These are phyloP conservation scores for Lepidium aucheri DNA, from an alignment of 345 rosid genomes.

Conservation along the genomic window DNA sequence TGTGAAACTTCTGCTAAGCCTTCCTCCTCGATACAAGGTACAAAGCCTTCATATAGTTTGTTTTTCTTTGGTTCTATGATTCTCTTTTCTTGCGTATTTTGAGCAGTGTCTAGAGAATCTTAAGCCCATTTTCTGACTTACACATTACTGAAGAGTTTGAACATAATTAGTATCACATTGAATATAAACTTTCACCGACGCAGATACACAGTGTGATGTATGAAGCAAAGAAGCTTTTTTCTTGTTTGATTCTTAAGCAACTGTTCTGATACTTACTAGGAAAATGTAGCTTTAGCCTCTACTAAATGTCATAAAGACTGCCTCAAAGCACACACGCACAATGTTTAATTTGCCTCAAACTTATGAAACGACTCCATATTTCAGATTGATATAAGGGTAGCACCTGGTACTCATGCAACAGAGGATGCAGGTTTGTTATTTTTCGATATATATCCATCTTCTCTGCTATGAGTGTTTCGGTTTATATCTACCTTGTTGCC, in stretches of 20 bases:
- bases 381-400: conserved; percentile 87
- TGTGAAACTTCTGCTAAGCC: conserved; percentile 80
- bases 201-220: too few species aligned
- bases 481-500: background rate
- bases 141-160: background rate
- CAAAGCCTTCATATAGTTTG: background rate
- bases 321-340: background rate
- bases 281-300: background rate
- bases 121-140: background rate
- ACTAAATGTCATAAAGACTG: background rate
- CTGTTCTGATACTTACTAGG: background rate
- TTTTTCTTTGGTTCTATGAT: background rate
- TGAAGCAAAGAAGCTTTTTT: too few species aligned
- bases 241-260: too few species aligned
- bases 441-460: background rate
- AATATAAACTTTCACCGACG: too few species aligned
- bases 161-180: background rate
- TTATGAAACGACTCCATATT: background rate
- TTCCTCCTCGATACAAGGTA: conserved; percentile 94
- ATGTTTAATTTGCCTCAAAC: background rate
- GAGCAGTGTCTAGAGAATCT: background rate
- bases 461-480: background rate
- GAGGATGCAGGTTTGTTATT: conserved; percentile 72
- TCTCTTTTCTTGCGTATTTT: background rate
- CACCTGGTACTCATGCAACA: conserved; percentile 90